Base-by-base conservation (phyloP, 352 stramenopile species). In the Globisporangium emineosum region DNA sequence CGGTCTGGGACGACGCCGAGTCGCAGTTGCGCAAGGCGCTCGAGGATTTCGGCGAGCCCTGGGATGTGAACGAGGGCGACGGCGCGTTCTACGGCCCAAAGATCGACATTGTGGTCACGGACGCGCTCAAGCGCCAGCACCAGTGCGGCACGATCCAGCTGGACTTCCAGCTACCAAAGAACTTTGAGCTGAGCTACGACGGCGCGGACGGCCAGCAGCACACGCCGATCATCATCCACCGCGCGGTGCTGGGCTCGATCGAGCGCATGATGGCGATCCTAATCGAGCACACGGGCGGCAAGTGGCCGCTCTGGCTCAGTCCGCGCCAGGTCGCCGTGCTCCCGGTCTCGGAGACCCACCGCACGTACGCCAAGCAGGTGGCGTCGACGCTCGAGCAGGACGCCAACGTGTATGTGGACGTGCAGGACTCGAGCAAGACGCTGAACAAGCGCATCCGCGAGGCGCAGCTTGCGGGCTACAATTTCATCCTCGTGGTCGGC, bases 211-310 rank as follows among this genome's bases (percentile, higher is more conserved):
- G 79, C 13, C 68, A 91, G 33, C 76, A 87, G 61, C 91, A 98
- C 80, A 94, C 85, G 57, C 97, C 97, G 25, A 98, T 99, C 72
- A 99, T 99, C 84, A 95, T 99, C 58, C 97, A 99, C 73, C 89
- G 87, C 50, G 97, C 97, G 1, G 98, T 99, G 50, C 97, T 98
- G 65, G 97, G 97, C 51, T 98, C 94, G 23, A 89, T 99, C 59
- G 97, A 99, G 81, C 90, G 97, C 51, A 98, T 99, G 87, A 98
- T 99, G 86, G 97, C 95, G 56, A 98, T 99, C 60, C 73, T 99
- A 27, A 97, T 98, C 63, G 97, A 99, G 74, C 97, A 98, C 73
- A 98, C 89, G 59, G 90, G 89, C 43, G 97, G 97, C 59, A 97
- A 99, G 68, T 98, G 98, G 77, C 97, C 97, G 21, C 76, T 99